These are phyloP conservation scores for Copromyces sp. DNA, from an alignment of 495 filamentous ascomycete genomes.

Conservation along the genomic window DNA sequence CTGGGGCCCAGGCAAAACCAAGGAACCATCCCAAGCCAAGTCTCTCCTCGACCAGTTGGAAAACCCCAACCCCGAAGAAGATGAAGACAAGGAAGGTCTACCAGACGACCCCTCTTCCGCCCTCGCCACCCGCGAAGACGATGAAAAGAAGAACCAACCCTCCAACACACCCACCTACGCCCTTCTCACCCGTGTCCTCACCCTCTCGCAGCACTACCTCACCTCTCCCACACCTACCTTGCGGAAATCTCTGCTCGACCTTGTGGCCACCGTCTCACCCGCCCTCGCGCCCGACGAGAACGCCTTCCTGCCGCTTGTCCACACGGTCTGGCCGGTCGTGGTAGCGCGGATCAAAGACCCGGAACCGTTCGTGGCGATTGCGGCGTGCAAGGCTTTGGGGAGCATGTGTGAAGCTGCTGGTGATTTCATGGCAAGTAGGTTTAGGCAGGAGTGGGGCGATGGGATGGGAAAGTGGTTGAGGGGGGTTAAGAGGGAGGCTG, in stretches of 20 bases:
- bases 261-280: conserved; percentile 58
- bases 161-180: conserved; percentile 47
- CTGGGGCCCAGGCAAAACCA: conserved; percentile 30
- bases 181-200: conserved; percentile 57
- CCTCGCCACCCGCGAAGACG: conserved; percentile 2
- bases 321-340: conserved; percentile 79
- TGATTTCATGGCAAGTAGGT: conserved; percentile 65
- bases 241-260: conserved; percentile 62
- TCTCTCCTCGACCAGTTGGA: conserved; percentile 31
- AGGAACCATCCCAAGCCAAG: conserved; percentile 25
- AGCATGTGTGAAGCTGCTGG: conserved; percentile 57
- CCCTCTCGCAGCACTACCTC: conserved; percentile 73
- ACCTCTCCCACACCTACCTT: conserved; percentile 70
- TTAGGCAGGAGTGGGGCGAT: conserved; percentile 57
- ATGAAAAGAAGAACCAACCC: conserved; percentile 35
- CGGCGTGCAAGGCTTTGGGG: conserved; percentile 55
- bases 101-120: not conserved
- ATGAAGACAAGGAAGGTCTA: conserved; percentile 8
- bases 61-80: conserved; percentile 2
- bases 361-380: conserved; percentile 62
- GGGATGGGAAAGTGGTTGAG: conserved; percentile 36
- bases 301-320: conserved; percentile 76
- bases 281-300: conserved; percentile 64
- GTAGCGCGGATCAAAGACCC: conserved; percentile 59
- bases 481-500: conserved; percentile 22